A percentile compares a stretch with the other conserved stretches of the same genome.
phyloP scores from a whole-genome alignment of 108 stramenopile genomes.

The Nitzschia palea region DNA sequence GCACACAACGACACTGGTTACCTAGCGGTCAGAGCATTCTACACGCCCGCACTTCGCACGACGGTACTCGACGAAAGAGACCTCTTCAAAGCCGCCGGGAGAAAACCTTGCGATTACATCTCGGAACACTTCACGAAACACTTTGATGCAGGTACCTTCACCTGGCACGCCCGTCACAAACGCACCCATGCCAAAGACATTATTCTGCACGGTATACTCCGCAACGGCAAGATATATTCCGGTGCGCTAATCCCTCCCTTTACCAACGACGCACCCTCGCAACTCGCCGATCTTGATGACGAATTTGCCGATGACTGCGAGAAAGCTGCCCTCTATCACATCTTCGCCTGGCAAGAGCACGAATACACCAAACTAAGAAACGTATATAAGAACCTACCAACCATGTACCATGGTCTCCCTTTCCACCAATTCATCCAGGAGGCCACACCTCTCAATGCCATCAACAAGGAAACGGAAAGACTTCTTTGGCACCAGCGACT shows the following conservation, averaged over 20 bases:
- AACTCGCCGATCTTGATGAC: not conserved
- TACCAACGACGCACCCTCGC: too few species aligned
- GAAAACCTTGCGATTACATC: not conserved
- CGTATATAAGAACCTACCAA: not conserved
- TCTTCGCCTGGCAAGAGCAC: not conserved
- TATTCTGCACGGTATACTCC: not conserved
- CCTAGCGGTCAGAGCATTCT: not conserved
- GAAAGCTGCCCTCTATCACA: not conserved
- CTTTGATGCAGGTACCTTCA: not conserved
- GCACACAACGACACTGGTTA: not conserved
- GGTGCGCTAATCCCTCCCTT: not conserved
- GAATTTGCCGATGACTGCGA: not conserved
- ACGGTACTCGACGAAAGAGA: not conserved
- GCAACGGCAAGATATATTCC: not conserved
- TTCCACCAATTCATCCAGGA: not conserved
- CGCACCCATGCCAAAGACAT: not conserved
- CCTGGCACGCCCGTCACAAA: not conserved
- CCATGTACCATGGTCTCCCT: not conserved
- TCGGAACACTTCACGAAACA: not conserved
- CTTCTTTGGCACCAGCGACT: slow-evolving; percentile 34
- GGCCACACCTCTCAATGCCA: not conserved
- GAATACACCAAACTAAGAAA: not conserved
- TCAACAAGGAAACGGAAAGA: not conserved
- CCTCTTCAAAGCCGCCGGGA: not conserved
- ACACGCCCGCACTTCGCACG: not conserved